These are phyloP conservation scores for Mycena filopes DNA, from an alignment of 768 basidiomycete genomes.

Conservation along the genomic window DNA sequence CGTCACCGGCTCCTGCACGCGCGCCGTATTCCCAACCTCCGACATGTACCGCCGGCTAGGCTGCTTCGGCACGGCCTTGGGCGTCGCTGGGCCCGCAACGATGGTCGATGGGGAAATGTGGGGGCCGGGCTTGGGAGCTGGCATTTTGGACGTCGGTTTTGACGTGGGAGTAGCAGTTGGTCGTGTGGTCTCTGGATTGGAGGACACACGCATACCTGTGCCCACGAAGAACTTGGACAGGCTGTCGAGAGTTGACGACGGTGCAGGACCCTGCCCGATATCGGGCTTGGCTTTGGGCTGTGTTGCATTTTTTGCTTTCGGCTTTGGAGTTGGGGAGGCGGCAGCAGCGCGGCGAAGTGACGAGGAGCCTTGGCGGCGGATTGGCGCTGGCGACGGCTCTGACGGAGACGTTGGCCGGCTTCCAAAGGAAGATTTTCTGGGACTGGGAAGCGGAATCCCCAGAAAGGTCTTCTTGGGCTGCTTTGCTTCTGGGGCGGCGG, in stretches of 20 bases:
- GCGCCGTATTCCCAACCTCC: constrained; percentile 30
- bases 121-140: constrained; percentile 17
- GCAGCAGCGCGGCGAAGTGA: constrained; percentile 13
- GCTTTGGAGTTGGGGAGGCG: constrained; percentile 13
- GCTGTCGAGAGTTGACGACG: constrained; percentile 19
- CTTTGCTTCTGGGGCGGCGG: background rate
- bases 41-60: constrained; percentile 27
- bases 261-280: constrained; percentile 18
- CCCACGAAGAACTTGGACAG: constrained; percentile 33
- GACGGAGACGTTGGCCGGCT: constrained; percentile 22
- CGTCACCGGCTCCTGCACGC: constrained; percentile 17
- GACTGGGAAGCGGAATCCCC: constrained; percentile 33
- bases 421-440: constrained; percentile 24
- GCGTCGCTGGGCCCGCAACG: constrained; percentile 7
- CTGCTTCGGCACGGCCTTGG: constrained; percentile 10
- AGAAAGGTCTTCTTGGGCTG: constrained; percentile 30
- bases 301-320: constrained; percentile 6
- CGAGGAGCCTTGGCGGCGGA: constrained; percentile 8
- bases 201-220: constrained; percentile 28
- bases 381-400: constrained; percentile 6
- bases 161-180: background rate
- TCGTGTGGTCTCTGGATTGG: constrained; percentile 15
- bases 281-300: constrained; percentile 17
- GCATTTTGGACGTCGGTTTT: constrained; percentile 29
- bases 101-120: constrained; percentile 32